Evolutionary conservation across 2,329 filamentous ascomycete genomes (phyloP), one percentile per base, ranked within the genome.

Genomic region (Cladosporium velox): DNA sequence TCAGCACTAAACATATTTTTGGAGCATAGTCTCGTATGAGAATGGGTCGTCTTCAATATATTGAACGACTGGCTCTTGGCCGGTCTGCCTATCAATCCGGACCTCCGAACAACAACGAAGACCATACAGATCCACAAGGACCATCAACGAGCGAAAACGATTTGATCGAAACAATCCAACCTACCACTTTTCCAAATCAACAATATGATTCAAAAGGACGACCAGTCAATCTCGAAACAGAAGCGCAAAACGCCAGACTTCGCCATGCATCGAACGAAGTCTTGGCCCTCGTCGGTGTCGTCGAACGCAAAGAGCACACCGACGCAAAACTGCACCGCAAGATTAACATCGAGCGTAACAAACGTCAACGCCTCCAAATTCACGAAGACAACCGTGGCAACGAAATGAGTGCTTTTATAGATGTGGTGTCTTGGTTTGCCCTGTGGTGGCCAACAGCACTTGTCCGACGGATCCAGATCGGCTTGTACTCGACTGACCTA

Each of bases 251-350:
- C 38, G 75, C 78, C 38, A 74, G 73, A 32, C 73, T 81, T 44
- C 76, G 82, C 61, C 76, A 78, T 62, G 81, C 82, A 8, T 79
- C 82, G 65, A 84, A 84, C 55, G 80, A 82, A 68, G 78, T 83
- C 1, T 75, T 83, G 5, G 79, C 78, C 24, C 78, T 81, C 0
- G 79, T 83, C 11, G 82, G 81, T 24, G 80, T 83, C 0, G 79
- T 83, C 0, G 80, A 82, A 70, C 74, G 65, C n/a, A 61, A 62
- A 38, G 58, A 58, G 14, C 47, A 52, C 30, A 59, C 52, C 14
- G 65, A 66, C n/a, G 59, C 65, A 18, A 34, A 49, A 35, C 18
- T 64, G 35, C 61, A 64, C 26, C 34, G 18, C 4, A 41, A 57
- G 10, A 55, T 47, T 14, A 64, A 24, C 35, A 35, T 64, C 32